Base-by-base conservation (phyloP, 83 land plant species). In the Picea mariana region DNA sequence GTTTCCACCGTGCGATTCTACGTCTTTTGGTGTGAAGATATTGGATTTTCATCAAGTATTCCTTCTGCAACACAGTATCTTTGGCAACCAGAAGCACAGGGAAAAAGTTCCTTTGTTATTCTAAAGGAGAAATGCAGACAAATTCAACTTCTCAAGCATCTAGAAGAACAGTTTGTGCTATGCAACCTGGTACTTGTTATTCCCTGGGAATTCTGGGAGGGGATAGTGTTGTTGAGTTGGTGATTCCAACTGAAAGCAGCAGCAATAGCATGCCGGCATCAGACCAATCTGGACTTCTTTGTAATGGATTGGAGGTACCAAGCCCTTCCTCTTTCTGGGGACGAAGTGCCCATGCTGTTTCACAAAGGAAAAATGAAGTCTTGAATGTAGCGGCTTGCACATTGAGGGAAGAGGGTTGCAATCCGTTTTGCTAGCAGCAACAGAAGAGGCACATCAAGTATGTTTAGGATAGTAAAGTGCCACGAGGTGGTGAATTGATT, bases 121-220 rank as follows among this genome's bases (percentile, higher is more conserved):
- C n/a, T n/a, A n/a, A n/a, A n/a, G n/a, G n/a, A n/a, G n/a, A n/a
- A n/a, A n/a, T 5, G n/a, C 23, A 60, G 40, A 24, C 63, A 1
- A 55, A 55, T 77, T 58, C 63, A 77, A 77, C 62, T 27, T n/a
- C 63, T 77, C 63, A 34, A 58, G 59, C 7, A 16, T 77, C 79
- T 23, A 77, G 40, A 27, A 59, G 61, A 77, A 77, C 79, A 58
- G 5, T 59, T 59, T 63, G 64, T 26, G 63, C 42, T 21, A 5
- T 34, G 18, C 40, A 77, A 55, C 79, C 63, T 16, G 34, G 26
- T 58, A n/a, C 40, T 23, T 59, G 20, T 6, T 23, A 40, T 77
- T 55, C 62, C 18, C 20, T 16, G 6, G 63, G 52, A 27, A 77
- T 77, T 16, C 2, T 16, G 9, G 79, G 18, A 77, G n/a, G 63